Evolutionary conservation across 345 rosid genomes (phyloP), one percentile per base, ranked within the genome.

Genomic region (Salix purpurea): DNA sequence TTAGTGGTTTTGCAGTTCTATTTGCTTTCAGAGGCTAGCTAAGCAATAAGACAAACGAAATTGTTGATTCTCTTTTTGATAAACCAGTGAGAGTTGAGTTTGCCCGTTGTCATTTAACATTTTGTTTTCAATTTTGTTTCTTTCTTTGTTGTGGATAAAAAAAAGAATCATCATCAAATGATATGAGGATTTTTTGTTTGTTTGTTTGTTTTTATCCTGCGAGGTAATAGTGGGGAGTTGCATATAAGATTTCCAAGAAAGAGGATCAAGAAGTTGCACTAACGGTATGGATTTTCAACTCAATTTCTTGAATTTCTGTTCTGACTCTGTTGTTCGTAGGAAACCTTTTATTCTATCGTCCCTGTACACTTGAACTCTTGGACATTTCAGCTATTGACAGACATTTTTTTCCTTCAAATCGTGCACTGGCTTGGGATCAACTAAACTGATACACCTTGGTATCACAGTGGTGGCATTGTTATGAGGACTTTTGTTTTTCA

Each of bases 151-250:
- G 37, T 50, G 56, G 10, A 23, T 73, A 26, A 14, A 8, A 58
- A 15, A 8, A 37, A 69, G n/a, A 16, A 74, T 65, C 40, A 67
- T 42, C 69, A 67, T 42, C 69, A 64, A 21, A 62, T 19, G 56
- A 44, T 76, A 70, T 82, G 72, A 54, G 28, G 60, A 19, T 2
- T 56, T 46, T 81, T 42, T 48, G 34, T 34, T 34, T 34, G 36
- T 40, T 3, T 56, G 6, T 26, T 15, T 69, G 23, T 67, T 64
- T 2, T 78, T 28, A 54, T 78, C 71, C 60, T 87, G 79, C 39
- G 82, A 86, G 86, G 79, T 69, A n/a, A 42, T 79, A 95, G 99
- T 89, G 97, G 97, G 97, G 99, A 84, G 94, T 76, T 81, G 97
- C 99, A 5, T 93, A 93, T 84, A 95, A 86, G 81, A 87, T 93